Evolutionary conservation across 2,329 filamentous ascomycete species (phyloP), one percentile per base, ranked within the genome.

Genomic region (Pseudogymnoascus sp.): DNA sequence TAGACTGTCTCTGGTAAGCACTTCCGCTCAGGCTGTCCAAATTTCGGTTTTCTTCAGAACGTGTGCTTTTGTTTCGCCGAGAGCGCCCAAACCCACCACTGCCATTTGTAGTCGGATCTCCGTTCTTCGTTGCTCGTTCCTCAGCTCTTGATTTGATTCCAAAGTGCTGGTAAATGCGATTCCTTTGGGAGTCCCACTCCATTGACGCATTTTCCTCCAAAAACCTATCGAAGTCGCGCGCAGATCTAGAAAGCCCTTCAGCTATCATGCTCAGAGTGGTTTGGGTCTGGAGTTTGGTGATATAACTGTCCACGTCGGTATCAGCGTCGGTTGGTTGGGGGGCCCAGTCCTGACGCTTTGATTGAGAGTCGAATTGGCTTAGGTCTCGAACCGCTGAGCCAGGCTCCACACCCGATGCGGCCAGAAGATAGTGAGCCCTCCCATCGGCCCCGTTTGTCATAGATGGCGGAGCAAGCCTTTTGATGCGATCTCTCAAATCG

Each of bases 101-200:
- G 69, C 59, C 74, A 65, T 73, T 73, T 66, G 64, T 73, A 16
- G 73, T 72, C 62, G 73, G 74, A 33, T 75, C 40, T 22, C 61
- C 65, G 19, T 26, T 24, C 46, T 56, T 56, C 37, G 63, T 24
- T 14, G 28, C 37, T 4, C 61, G 19, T 59, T 68, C 43, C 66
- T 81, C 81, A 59, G 86, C 83, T 24, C 79, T 79, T 5, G 83
- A 78, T 72, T 86, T 88, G 72, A 99, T 89, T 12, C 95, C 95
- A 75, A 99, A 98, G 76, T 99, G 95, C 71, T 96, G 88, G 76
- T 97, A 98, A 67, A 99, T 96, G 68, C 88, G 88, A 75, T 90
- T 91, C 66, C 93, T 88, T 78, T 98, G 93, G 14, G 89, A 88
- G 70, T 97, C 93, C 93, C 95, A 98, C 74, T 98, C 92, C 79